phyloP scores from a whole-genome alignment of 805 yeast genomes.

The Cyberlindnera maritima region DNA sequence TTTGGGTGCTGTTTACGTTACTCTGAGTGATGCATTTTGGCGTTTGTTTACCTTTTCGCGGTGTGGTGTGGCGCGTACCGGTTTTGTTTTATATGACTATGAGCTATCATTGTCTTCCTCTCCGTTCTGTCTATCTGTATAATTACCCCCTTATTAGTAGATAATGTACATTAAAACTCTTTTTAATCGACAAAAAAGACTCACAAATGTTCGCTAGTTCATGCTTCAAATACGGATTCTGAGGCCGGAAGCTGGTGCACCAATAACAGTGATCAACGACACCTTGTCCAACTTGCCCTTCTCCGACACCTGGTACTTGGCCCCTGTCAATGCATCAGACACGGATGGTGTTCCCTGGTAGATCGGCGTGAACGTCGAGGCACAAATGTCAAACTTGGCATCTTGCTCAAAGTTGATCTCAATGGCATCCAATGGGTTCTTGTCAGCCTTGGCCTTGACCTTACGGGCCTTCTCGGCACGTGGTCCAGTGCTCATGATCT shows the following conservation, averaged over 20 bases:
- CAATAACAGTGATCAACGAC: constrained; percentile 74
- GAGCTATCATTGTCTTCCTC: neutral
- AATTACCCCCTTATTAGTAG: neutral
- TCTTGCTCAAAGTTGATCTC: constrained; percentile 91
- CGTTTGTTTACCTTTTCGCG: constrained; percentile 1
- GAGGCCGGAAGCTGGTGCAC: constrained; percentile 90
- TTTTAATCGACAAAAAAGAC: constrained; percentile 1
- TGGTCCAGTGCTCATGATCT: constrained; percentile 66
- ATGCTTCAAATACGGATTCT: constrained; percentile 37
- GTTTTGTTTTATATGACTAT: neutral
- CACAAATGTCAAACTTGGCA: constrained; percentile 89
- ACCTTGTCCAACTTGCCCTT: constrained; percentile 79
- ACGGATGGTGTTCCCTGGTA: constrained; percentile 69
- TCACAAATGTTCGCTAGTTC: neutral
- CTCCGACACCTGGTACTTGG: constrained; percentile 73
- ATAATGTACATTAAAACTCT: constrained; percentile 2
- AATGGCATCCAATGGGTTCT: constrained; percentile 68
- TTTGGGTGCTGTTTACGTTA: constrained; percentile 6
- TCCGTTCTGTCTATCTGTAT: neutral
- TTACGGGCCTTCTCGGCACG: constrained; percentile 88
- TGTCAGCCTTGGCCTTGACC: constrained; percentile 76
- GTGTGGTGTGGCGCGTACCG: constrained; percentile 1
- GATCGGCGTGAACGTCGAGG: constrained; percentile 83
- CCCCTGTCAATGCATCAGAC: constrained; percentile 84
- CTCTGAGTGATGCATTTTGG: no score